Conservation (phyloP, 2,329 filamentous ascomycete species). For the Trichophyton simii region DNA sequence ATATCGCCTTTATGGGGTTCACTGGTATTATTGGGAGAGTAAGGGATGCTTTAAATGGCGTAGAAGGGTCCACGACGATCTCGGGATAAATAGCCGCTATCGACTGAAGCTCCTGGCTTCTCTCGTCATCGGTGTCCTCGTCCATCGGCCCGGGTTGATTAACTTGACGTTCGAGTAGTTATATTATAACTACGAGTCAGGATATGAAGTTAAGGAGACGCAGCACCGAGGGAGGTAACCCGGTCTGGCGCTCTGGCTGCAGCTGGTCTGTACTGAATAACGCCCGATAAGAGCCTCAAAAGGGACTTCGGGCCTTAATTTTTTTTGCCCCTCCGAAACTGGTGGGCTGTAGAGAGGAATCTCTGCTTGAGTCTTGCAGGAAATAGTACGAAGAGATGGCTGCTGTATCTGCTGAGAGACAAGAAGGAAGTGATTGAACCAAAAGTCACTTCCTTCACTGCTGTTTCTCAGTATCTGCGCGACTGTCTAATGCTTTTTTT, state of each 20-base stretch:
- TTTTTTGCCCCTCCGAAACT: background rate
- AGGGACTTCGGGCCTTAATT: background rate
- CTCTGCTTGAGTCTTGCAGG: background rate
- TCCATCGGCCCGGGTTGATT: conserved; percentile 18
- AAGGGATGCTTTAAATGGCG: conserved; percentile 40
- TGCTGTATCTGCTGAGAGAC: background rate
- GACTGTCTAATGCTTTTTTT: background rate
- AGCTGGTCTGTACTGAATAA: background rate
- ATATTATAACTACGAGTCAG: background rate
- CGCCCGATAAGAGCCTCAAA: background rate
- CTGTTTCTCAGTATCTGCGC: background rate
- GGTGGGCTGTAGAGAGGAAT: background rate
- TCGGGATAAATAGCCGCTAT: conserved; percentile 53
- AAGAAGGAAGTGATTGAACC: background rate
- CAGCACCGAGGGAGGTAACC: background rate
- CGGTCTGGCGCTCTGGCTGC: background rate
- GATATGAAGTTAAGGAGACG: background rate
- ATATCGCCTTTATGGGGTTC: conserved; percentile 38
- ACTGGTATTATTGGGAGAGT: conserved; percentile 45
- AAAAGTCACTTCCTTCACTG: background rate
- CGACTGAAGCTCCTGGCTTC: conserved; percentile 46
- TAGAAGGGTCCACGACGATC: conserved; percentile 36
- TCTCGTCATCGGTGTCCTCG: conserved; percentile 39
- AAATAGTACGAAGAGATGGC: background rate
- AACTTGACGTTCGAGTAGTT: too few relatives aligned